Evolutionary conservation across 2,329 filamentous ascomycete genomes (phyloP), one percentile per base, ranked within the genome.

Genomic region (Reticulascus tulasneorum): DNA sequence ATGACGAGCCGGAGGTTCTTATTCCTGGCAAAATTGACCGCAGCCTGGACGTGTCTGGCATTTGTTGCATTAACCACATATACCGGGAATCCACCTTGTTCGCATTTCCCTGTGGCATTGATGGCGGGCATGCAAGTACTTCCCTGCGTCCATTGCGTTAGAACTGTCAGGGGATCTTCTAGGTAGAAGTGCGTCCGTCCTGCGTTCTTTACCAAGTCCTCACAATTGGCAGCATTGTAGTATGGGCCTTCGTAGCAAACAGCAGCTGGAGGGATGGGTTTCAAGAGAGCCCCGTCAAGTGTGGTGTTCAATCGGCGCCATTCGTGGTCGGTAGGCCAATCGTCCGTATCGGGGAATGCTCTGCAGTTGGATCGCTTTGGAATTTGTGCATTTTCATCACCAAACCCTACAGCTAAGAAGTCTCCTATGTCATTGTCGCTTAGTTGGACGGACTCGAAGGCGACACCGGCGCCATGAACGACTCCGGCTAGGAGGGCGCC

Each of bases 1-100:
- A 71, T 51, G 7, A 59, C 59, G 4, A 70, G 47, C 4, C 67
- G 59, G 21, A 69, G 49, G 36, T 64, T 63, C 9, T 55, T 41
- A 6, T 27, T 9, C 5, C 35, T 20, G 3, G 46, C 37, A 20
- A 42, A 45, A 4, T 11, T 5, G 4, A 45, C 16, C 12, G 51
- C 48, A 20, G 25, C 12, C n/a, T 13, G 11, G 8, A 55, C 42
- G 31, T 55, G 31, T 3, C 29, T 20, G 3, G 31, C 35, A 2
- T 26, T 38, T 1, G 49, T 51, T 3, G 42, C 52, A 13, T 52
- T 51, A 33, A 55, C 47, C 10, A 46, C 47, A 29, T 53, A 56
- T 6, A 25, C 32, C 4, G 51, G 53, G 2, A 48, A 35, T 3
- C 43, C 26, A 3, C 53, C 53, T 13, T 52, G 42, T 9, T 26